These are phyloP conservation scores for Yarrowia phangngaensis DNA, from an alignment of 805 yeast genomes.

Conservation along the genomic window DNA sequence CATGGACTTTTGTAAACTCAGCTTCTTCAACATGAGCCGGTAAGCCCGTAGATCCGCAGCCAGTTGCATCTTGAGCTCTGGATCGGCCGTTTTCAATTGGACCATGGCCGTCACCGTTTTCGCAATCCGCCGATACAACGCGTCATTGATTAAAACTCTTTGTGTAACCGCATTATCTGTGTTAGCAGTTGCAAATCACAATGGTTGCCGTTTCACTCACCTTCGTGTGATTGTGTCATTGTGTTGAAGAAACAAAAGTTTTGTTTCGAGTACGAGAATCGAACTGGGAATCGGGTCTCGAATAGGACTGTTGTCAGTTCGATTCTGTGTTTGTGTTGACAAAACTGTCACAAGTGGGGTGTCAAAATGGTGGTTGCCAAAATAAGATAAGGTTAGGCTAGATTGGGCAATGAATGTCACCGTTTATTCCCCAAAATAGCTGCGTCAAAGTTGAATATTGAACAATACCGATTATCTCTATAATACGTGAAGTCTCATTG, in stretches of 20 bases:
- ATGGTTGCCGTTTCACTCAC: neutral
- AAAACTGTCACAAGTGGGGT: too few relatives aligned
- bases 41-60: constrained; percentile 9
- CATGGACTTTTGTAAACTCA: constrained; percentile 9
- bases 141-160: constrained; percentile 8
- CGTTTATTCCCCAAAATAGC: too few relatives aligned
- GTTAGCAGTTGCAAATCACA: neutral
- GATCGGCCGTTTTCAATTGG: neutral
- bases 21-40: constrained; percentile 20
- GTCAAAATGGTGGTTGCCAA: too few relatives aligned
- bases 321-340: too few relatives aligned
- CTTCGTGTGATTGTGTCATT: constrained; percentile 18
- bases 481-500: too few relatives aligned
- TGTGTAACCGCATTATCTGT: constrained; percentile 18
- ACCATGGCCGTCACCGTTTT: constrained; percentile 8
- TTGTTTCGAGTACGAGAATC: too few relatives aligned
- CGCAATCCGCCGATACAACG: constrained; percentile 6
- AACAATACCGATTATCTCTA: too few relatives aligned
- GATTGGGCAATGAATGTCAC: too few relatives aligned
- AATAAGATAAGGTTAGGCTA: too few relatives aligned
- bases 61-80: constrained; percentile 15
- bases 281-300: too few relatives aligned
- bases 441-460: too few relatives aligned
- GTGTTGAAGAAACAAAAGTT: neutral
- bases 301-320: too few relatives aligned